Evolutionary conservation across 495 filamentous ascomycete genomes (phyloP), one percentile per base, ranked within the genome.

Genomic region (Aspergillus wentii): DNA sequence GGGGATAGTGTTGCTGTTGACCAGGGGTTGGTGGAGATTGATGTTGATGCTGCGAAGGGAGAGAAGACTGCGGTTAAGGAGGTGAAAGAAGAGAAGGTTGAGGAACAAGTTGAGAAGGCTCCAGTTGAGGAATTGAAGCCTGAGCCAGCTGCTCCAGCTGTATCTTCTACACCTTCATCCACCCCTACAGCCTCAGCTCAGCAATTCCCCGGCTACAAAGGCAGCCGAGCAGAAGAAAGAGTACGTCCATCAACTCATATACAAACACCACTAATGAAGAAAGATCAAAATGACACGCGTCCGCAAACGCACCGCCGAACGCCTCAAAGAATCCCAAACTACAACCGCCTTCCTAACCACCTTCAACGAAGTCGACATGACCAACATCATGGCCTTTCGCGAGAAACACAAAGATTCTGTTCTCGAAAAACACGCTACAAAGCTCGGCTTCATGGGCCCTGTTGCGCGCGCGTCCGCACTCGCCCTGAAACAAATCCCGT

Each of bases 321-420:
- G 22, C 8, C 40, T 42, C 3, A 35, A 35, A 11, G 31, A 42
- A 19, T 42, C 40, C 2, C 40, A 42, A 22, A 42, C 35, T 22
- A 42, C 41, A 19, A 95, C 94, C 39, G 84, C 88, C 19, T 90
- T 89, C 16, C 59, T 94, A 33, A 94, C 89, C 6, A 94, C 88
- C 10, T 94, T 95, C 72, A 91, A 95, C 60, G 88, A 95, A 60
- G 87, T 95, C 29, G 89, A 94, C 56, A 94, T 95, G 89, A 90
- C 88, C 1, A 75, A 76, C 3, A 62, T 94, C 10, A 91, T 95
- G 79, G 80, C 88, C 28, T 85, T 94, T 68, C 82, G 88, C 23
- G 88, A 86, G 51, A 59, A 80, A 17, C 92, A 94, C 72, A 94
- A 94, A 66, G 88, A 92, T 33, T 81, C 84, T 28, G 61, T 92